Evolutionary conservation across 2,329 filamentous ascomycete species (phyloP), one percentile per base, ranked within the genome.

Genomic region (Hymenoscyphus linearis): DNA sequence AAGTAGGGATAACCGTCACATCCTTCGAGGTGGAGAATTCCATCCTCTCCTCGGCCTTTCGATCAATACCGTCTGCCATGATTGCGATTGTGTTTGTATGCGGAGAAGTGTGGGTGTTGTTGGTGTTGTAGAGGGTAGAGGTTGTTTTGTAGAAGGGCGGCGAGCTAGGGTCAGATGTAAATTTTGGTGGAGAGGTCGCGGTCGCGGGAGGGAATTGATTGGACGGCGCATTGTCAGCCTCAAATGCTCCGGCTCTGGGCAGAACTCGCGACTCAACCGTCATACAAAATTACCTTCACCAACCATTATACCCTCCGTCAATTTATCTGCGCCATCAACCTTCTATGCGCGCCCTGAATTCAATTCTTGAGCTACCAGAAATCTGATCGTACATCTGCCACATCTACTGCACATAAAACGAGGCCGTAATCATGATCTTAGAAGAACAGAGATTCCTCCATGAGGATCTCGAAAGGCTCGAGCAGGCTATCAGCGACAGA

Each of bases 11-110:
- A 62, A 95, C 95, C 2, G 90, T 95, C 64, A 98, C 93, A 82
- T 98, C 95, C 79, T 96, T 97, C 66, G 93, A 97, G 75, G 95
- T 99, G 67, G 89, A 89, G 77, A 99, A 98, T 81, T 98, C 93
- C 87, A 98, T 96, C 77, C 91, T 87, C 82, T 96, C 93, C 76
- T 98, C 95, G 67, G 88, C 87, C 79, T 93, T 93, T 79, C 91
- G 89, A 78, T 99, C 93, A 74, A 98, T 86, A 65, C 83, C 79
- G 57, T 98, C 93, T 66, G 93, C 91, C 95, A 98, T 99, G 70
- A 65, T 71, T 70, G 65, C 58, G 63, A 47, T 65, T 63, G 36
- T 27, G 47, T 53, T 56, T 31, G 44, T 35, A 40, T 40, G 12
- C 61, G 44, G 2, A 10, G 34, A 37, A 53, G 22, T 63, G 25